Evolutionary conservation across 2,329 filamentous ascomycete genomes (phyloP).

Genomic region (Cyphellophora europaea): DNA sequence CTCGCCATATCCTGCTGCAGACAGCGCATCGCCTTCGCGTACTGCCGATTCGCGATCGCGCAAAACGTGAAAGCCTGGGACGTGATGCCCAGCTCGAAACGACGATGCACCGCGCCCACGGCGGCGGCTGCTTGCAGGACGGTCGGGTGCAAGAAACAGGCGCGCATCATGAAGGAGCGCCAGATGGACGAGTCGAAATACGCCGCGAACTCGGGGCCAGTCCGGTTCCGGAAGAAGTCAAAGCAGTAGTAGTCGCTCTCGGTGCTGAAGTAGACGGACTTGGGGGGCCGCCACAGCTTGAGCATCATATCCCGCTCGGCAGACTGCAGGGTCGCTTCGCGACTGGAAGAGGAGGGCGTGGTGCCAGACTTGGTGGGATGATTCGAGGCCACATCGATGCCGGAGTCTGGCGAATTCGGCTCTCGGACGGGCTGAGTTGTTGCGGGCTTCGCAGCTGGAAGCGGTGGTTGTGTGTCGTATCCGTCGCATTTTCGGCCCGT

Average conservation of each 20-base stretch:
- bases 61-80: conserved; percentile 18
- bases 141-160: conserved; percentile 14
- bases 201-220: conserved; percentile 17
- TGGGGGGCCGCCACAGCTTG: conserved; percentile 7
- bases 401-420: conserved; percentile 1
- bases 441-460: not conserved
- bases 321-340: too few relatives aligned
- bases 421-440: not conserved
- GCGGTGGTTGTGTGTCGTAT: conserved; percentile 11
- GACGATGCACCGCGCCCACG: conserved; percentile 18
- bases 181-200: conserved; percentile 20
- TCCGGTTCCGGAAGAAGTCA: conserved; percentile 24
- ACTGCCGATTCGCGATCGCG: conserved; percentile 14
- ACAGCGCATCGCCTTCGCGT: conserved; percentile 10
- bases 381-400: not conserved
- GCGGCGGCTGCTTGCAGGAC: conserved; percentile 15
- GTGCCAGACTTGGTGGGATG: not conserved
- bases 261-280: conserved; percentile 9
- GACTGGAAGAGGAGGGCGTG: too few relatives aligned
- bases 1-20: conserved; percentile 10
- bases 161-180: conserved; percentile 11
- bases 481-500: conserved; percentile 26
- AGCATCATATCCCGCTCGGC: not conserved
- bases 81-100: conserved; percentile 16
- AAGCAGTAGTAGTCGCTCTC: conserved; percentile 22